Conservation (phyloP, 306 rosid genomes). For the Fragaria vesca region DNA sequence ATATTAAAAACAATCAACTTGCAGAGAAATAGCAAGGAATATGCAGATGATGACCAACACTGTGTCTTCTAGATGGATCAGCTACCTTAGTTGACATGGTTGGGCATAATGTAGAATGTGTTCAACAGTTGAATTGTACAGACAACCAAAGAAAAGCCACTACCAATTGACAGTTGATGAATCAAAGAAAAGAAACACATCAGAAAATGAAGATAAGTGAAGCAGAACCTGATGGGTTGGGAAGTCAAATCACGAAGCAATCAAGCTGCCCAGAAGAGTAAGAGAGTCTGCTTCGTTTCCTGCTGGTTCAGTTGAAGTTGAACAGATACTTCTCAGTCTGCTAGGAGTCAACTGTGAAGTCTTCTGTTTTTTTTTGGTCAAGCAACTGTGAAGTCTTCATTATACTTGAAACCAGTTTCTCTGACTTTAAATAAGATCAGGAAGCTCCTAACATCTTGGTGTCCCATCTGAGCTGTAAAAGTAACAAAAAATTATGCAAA, state of each 20-base stretch:
- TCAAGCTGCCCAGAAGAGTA: neutral
- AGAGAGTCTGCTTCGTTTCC: neutral
- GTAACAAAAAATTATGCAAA: neutral
- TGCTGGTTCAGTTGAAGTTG: neutral
- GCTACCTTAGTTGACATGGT: neutral
- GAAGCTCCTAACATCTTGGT: neutral
- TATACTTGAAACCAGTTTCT: neutral
- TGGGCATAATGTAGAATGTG: neutral
- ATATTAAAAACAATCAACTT: neutral
- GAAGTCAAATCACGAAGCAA: neutral
- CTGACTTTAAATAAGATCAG: neutral
- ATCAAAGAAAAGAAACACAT: neutral
- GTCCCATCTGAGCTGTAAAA: neutral
- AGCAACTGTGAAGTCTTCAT: neutral
- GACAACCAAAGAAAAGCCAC: neutral
- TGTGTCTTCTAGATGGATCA: neutral
- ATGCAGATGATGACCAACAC: neutral
- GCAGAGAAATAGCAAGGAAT: neutral
- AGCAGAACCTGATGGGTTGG: conserved; percentile 7
- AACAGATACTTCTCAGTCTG: neutral
- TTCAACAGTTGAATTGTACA: neutral
- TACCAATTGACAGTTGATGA: neutral
- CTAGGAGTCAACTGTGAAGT: neutral
- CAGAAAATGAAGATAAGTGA: conserved; percentile 6
- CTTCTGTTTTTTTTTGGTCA: neutral